Conservation (phyloP, 2,329 filamentous ascomycete species). For the Arthrobotrys entomopaga region DNA sequence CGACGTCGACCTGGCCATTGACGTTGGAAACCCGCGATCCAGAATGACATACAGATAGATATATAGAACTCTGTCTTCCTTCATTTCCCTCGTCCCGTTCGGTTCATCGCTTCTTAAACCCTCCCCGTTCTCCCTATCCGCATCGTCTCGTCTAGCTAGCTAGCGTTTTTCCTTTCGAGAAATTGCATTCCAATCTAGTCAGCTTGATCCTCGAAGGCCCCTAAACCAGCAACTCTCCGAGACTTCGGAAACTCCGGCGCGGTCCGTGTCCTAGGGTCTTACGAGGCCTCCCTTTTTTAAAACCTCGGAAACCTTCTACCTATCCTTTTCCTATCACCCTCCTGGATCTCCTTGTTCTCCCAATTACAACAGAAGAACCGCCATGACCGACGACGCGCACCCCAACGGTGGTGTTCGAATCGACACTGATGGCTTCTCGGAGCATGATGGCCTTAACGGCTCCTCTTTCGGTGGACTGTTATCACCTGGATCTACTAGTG, state of each 20-base stretch:
- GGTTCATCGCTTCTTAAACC: slow-evolving; percentile 15
- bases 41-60: slow-evolving; percentile 38
- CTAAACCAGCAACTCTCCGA: slow-evolving; percentile 11
- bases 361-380: neutral
- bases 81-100: slow-evolving; percentile 15
- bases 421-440: slow-evolving; percentile 38
- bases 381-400: slow-evolving; percentile 54
- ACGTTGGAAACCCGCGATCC: slow-evolving; percentile 27
- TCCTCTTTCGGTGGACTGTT: slow-evolving; percentile 15
- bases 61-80: neutral
- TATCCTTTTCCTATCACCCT: neutral
- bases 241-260: slow-evolving; percentile 18
- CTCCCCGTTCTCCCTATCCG: slow-evolving; percentile 6
- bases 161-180: slow-evolving; percentile 9
- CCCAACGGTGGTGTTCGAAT: slow-evolving; percentile 50
- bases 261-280: slow-evolving; percentile 13
- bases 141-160: slow-evolving; percentile 19
- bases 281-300: neutral
- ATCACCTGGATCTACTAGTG: slow-evolving; percentile 14
- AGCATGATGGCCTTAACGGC: slow-evolving; percentile 25
- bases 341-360: slow-evolving; percentile 5
- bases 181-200: slow-evolving; percentile 5
- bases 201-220: slow-evolving; percentile 11
- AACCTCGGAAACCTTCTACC: neutral
- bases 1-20: slow-evolving; percentile 41